A percentile compares a stretch with the other conserved stretches of the same genome.
Conservation (phyloP, 2,329 filamentous ascomycete species). For the Eutypella sp. region DNA sequence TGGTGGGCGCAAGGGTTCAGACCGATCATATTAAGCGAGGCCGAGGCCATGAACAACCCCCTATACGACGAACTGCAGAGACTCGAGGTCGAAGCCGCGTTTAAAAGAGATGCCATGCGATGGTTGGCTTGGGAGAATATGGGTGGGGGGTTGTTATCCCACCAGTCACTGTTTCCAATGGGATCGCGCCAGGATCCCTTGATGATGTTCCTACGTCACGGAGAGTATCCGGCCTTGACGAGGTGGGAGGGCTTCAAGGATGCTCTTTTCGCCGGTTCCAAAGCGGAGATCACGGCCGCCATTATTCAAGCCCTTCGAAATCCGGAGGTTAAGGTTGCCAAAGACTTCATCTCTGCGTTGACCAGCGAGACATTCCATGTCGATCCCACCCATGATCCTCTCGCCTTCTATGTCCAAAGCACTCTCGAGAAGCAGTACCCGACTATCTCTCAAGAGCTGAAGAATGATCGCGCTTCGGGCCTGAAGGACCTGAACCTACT, state of each 20-base stretch:
- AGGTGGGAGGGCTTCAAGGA: slow-evolving; percentile 67
- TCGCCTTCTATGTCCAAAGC: slow-evolving; percentile 72
- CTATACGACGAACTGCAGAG: slow-evolving; percentile 67
- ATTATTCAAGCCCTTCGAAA: slow-evolving; percentile 57
- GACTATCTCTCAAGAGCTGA: slow-evolving; percentile 59
- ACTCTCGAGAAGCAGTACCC: slow-evolving; percentile 62
- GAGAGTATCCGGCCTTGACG: slow-evolving; percentile 68
- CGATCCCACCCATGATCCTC: slow-evolving; percentile 58
- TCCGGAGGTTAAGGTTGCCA: slow-evolving; percentile 49
- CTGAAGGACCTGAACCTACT: slow-evolving; percentile 64
- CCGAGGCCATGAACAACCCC: slow-evolving; percentile 79
- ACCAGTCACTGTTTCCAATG: slow-evolving; percentile 83
- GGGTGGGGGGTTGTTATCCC: slow-evolving; percentile 74
- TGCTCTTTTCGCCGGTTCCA: slow-evolving; percentile 68
- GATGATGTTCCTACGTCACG: slow-evolving; percentile 67
- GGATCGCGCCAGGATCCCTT: slow-evolving; percentile 66
- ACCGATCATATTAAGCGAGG: slow-evolving; percentile 72
- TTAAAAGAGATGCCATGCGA: slow-evolving; percentile 69
- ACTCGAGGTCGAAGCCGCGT: slow-evolving; percentile 50
- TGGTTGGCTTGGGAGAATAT: slow-evolving; percentile 94
- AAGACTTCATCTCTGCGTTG: slow-evolving; percentile 59
- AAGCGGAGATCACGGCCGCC: slow-evolving; percentile 56
- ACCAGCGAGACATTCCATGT: slow-evolving; percentile 56
- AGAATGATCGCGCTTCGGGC: slow-evolving; percentile 52
- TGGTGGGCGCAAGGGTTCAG: slow-evolving; percentile 95